These are phyloP conservation scores for Durotheca rogersii DNA, from an alignment of 495 filamentous ascomycete species.

Conservation along the genomic window DNA sequence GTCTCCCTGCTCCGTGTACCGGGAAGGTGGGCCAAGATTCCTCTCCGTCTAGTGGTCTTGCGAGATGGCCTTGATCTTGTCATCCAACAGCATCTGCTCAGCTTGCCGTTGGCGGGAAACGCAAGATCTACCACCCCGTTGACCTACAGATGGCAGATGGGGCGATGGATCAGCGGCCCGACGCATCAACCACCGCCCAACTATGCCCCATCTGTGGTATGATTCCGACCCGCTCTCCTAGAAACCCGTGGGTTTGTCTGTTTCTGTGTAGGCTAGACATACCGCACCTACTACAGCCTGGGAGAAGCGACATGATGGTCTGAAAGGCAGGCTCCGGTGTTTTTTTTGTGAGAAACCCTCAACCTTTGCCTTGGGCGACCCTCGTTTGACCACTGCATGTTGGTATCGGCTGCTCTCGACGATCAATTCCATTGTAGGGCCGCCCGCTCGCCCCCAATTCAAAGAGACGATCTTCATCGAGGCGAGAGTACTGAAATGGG, in stretches of 20 bases:
- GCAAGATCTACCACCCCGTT: background rate
- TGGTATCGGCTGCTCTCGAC: background rate
- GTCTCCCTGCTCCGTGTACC: too few relatives aligned
- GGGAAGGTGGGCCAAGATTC: background rate
- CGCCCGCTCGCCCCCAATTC: background rate
- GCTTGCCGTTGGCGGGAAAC: too few relatives aligned
- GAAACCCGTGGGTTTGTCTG: too few relatives aligned
- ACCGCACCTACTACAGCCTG: too few relatives aligned
- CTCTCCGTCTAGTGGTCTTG: background rate
- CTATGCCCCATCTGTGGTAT: background rate
- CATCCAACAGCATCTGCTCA: too few relatives aligned
- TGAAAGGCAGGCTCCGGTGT: too few relatives aligned
- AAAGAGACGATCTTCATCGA: background rate
- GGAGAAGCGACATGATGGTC: too few relatives aligned
- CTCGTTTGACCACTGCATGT: too few relatives aligned
- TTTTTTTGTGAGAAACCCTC: too few relatives aligned
- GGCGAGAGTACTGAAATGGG: background rate
- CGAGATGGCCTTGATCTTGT: background rate
- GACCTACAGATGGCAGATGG: background rate
- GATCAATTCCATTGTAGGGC: background rate
- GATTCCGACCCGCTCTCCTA: too few relatives aligned
- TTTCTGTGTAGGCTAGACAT: too few relatives aligned
- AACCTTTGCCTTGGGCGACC: too few relatives aligned
- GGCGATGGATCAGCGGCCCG: background rate
- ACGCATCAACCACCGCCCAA: background rate